Evolutionary conservation across 192 early-diverging fungal genomes (phyloP).

Genomic region (Funneliformis mosseae): DNA sequence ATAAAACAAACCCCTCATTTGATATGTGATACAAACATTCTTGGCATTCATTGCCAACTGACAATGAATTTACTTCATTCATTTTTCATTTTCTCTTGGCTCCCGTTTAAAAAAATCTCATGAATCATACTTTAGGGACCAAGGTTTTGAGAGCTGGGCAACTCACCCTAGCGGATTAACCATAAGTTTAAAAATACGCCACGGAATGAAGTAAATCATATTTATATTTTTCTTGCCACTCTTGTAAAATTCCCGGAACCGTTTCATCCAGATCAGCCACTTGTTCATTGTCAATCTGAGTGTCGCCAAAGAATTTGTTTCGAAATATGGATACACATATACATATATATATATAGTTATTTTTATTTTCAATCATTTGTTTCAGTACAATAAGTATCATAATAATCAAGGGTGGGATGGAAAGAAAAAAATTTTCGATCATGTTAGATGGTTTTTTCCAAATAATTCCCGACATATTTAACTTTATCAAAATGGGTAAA

Average conservation of each 20-base stretch:
- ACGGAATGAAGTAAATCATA: slow-evolving; percentile 28
- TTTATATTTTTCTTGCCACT: slow-evolving; percentile 42
- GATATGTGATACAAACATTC: neutral
- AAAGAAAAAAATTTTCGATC: neutral
- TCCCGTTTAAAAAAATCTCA: too few relatives aligned
- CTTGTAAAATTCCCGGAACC: slow-evolving; percentile 78
- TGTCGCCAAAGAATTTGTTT: neutral
- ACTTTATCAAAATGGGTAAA: neutral
- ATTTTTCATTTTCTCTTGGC: too few relatives aligned
- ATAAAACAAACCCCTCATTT: neutral
- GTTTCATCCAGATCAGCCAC: slow-evolving; percentile 80
- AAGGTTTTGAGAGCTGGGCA: too few relatives aligned
- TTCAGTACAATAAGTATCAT: too few relatives aligned
- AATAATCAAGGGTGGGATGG: neutral
- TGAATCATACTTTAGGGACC: too few relatives aligned
- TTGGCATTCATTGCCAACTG: neutral
- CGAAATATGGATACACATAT: too few relatives aligned
- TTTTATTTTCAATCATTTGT: too few relatives aligned
- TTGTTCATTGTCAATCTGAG: slow-evolving; percentile 55
- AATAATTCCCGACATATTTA: neutral
- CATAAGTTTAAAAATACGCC: slow-evolving; percentile 17
- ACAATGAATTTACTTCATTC: too few relatives aligned
- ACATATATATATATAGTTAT: too few relatives aligned
- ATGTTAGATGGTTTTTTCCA: neutral
- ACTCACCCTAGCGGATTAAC: too few relatives aligned